Conservation (phyloP, 225 moss, liverwort and hornwort genomes). For the Antitrichia curtipendula region DNA sequence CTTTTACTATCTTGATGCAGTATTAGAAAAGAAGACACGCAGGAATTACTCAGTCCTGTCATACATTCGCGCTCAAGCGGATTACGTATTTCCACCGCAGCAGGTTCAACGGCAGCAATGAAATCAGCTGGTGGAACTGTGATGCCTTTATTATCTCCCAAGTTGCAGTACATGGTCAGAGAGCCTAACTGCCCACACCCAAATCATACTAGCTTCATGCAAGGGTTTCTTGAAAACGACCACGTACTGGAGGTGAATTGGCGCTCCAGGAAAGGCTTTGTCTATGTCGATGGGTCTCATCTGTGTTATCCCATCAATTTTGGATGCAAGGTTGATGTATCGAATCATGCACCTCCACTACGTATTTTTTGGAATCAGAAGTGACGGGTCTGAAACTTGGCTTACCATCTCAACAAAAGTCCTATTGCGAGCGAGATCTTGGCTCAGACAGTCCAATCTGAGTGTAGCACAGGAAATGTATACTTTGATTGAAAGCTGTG, state of each 20-base stretch:
- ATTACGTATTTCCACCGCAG: slow-evolving; percentile 57
- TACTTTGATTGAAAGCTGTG: neutral
- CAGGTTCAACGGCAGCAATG: slow-evolving; percentile 89
- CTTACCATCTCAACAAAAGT: neutral
- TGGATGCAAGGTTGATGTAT: slow-evolving; percentile 31
- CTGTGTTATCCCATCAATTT: slow-evolving; percentile 33
- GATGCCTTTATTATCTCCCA: slow-evolving; percentile 42
- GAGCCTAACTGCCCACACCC: slow-evolving; percentile 60
- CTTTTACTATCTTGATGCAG: slow-evolving; percentile 1
- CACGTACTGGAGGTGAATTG: slow-evolving; percentile 44
- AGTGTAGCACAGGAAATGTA: neutral
- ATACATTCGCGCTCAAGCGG: slow-evolving; percentile 83
- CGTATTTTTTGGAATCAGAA: slow-evolving; percentile 24
- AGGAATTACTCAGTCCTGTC: slow-evolving; percentile 10
- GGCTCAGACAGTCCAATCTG: neutral
- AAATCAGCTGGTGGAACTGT: slow-evolving; percentile 65
- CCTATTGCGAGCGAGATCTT: neutral
- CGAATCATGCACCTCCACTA: slow-evolving; percentile 28
- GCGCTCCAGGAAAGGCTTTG: slow-evolving; percentile 53
- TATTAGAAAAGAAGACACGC: neutral
- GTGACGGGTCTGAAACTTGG: neutral
- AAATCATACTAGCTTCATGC: slow-evolving; percentile 26
- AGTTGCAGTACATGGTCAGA: slow-evolving; percentile 80
- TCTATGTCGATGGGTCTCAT: slow-evolving; percentile 46
- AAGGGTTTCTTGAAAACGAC: slow-evolving; percentile 39